Base-by-base conservation (phyloP, 139 green algal species). In the Coelastrella sp. region DNA sequence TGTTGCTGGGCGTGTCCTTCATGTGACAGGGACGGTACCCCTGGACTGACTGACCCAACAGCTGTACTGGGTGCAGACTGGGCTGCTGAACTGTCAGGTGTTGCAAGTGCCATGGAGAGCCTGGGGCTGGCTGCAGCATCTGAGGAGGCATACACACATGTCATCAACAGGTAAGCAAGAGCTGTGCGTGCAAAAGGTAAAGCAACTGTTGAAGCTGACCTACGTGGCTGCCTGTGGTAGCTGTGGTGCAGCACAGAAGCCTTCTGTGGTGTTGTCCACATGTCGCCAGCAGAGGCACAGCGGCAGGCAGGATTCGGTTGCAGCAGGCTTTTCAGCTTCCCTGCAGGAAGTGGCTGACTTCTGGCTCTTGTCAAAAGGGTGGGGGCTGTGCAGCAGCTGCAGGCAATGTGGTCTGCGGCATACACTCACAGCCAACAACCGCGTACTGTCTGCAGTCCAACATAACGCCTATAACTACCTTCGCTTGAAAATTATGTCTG, bases 121-220 rank as follows among this genome's bases (percentile, higher is more conserved):
- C 85, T 95, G 64, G 90, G 88, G 20, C 83, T 95, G 68, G 90
- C 77, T 54, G 86, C 83, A 10, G 85, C 91, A 16, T 90, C 85
- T 54, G 93, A 97, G 89, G 94, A 95, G 88, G 94, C 95, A 23
- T 94, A 90, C 73, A 89, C 92, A 19, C 89, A 80, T 17, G 93
- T 92, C 7, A 91, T 96, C n/a, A 92, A 92, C 79, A 60, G 75
- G 60, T 93, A 22, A 7, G 22, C 7, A 7, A 66, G n/a, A 66
- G 32, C 32, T 47, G 32, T 47, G 0, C 32, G 82, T 77, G 64
- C 88, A 11, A 71, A 11, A 71, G 64, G 0, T 20, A 4, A 10
- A 71, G 0, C 10, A 68, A 17, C 61, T 68, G 61, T 71, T 2
- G 8, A 71, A 71, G 61, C 61, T 71, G 61, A 13, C 8, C 11